Conservation (phyloP, 1,284 basidiomycete genomes). For the Rhodotorula sp. region DNA sequence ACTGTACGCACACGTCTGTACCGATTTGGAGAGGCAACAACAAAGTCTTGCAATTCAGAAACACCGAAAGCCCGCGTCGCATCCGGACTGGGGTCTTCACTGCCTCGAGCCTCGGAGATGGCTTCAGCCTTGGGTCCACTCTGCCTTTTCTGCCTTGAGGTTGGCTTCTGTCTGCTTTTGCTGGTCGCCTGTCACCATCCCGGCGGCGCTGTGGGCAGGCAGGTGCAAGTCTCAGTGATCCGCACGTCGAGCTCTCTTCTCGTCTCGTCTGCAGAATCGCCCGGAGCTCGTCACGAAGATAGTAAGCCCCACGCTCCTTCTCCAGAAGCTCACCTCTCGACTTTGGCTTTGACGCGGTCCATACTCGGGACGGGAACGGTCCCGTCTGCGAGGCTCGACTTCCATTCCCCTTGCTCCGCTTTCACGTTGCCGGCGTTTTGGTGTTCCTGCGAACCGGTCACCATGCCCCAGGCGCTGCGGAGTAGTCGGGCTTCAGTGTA, state of each 20-base stretch:
- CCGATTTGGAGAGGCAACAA: no score
- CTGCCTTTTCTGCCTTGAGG: conserved; percentile 47
- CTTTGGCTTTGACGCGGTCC: conserved; percentile 35
- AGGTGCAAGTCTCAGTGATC: background rate
- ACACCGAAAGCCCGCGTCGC: no score
- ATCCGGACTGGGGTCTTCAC: no score
- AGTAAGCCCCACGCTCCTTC: no score
- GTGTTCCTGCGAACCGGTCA: conserved; percentile 49
- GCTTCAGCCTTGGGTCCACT: conserved; percentile 46
- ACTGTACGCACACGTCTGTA: no score
- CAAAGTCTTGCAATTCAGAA: background rate
- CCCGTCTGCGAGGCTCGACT: conserved; percentile 42
- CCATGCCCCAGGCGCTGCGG: conserved; percentile 47
- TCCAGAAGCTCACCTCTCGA: conserved; percentile 32
- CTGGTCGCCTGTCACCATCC: conserved; percentile 49
- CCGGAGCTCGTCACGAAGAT: no score
- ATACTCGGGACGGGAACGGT: conserved; percentile 15
- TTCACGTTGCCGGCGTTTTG: conserved; percentile 50
- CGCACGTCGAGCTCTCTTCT: background rate
- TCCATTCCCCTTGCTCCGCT: conserved; percentile 49
- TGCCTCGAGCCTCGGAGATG: no score
- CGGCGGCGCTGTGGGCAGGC: conserved; percentile 42
- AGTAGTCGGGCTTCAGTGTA: background rate
- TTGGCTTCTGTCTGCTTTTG: conserved; percentile 51
- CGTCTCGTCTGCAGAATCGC: no score